These are phyloP conservation scores for Hymenoscyphus fraxineus DNA, from an alignment of 2,329 filamentous ascomycete species.

Conservation along the genomic window DNA sequence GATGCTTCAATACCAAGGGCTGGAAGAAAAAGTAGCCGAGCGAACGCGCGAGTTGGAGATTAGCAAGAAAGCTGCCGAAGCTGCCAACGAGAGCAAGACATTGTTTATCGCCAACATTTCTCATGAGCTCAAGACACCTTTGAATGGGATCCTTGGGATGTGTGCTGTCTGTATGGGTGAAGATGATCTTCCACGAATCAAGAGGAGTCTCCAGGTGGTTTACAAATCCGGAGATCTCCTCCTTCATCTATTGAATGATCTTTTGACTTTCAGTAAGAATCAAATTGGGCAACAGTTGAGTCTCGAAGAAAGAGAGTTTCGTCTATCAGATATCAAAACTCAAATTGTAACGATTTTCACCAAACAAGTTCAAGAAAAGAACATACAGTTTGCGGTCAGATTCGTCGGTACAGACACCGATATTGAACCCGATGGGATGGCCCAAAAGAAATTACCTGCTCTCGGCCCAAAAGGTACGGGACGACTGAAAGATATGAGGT, in stretches of 20 bases:
- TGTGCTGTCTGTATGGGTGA: slow-evolving; percentile 91
- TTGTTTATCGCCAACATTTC: slow-evolving; percentile 95
- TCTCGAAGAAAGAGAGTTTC: slow-evolving; percentile 81
- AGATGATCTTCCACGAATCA: slow-evolving; percentile 71
- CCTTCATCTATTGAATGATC: slow-evolving; percentile 80
- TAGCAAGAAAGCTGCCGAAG: slow-evolving; percentile 87
- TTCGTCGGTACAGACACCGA: slow-evolving; percentile 56
- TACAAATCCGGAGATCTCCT: slow-evolving; percentile 86
- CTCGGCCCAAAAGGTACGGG: slow-evolving; percentile 64
- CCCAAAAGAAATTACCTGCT: slow-evolving; percentile 45
- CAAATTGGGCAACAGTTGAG: slow-evolving; percentile 82
- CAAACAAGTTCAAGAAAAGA: slow-evolving; percentile 78
- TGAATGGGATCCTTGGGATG: slow-evolving; percentile 95
- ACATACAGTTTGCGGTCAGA: slow-evolving; percentile 68
- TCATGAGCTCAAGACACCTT: slow-evolving; percentile 82
- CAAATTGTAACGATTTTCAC: slow-evolving; percentile 86
- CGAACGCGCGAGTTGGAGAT: slow-evolving; percentile 81
- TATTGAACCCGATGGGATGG: slow-evolving; percentile 16
- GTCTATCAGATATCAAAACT: slow-evolving; percentile 75
- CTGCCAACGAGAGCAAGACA: slow-evolving; percentile 96
- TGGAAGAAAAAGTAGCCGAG: slow-evolving; percentile 81
- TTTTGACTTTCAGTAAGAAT: slow-evolving; percentile 91
- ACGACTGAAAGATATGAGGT: slow-evolving; percentile 71
- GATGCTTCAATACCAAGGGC: slow-evolving; percentile 75
- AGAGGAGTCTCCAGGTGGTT: slow-evolving; percentile 79